These are phyloP conservation scores for Globisporangium acanthophoron DNA, from an alignment of 352 stramenopile species.

Conservation along the genomic window DNA sequence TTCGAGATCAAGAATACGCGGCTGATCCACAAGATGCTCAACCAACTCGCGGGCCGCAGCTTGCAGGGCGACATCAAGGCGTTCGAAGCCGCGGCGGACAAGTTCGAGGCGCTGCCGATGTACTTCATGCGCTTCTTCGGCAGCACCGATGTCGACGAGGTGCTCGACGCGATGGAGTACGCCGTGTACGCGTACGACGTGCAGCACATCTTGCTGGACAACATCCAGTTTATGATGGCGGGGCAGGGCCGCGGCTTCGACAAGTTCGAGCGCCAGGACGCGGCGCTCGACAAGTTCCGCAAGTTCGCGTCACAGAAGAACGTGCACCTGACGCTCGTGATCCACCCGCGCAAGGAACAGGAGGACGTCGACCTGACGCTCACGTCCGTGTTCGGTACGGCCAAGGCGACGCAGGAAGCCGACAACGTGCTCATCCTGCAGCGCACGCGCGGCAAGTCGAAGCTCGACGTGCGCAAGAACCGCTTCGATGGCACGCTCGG, in stretches of 20 bases:
- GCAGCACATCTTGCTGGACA: constrained; percentile 98
- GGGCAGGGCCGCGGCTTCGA: constrained; percentile 79
- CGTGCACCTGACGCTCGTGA: constrained; percentile 98
- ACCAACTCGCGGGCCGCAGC: constrained; percentile 85
- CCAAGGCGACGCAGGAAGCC: constrained; percentile 99
- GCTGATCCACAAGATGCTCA: constrained; percentile 97
- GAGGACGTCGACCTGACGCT: constrained; percentile 91
- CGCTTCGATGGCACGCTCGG: constrained; percentile 91
- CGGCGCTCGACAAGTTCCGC: constrained; percentile 94
- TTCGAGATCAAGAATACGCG: constrained; percentile 99
- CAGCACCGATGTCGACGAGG: constrained; percentile 91
- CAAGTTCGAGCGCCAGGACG: constrained; percentile 91
- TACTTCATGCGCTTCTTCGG: constrained; percentile 99
- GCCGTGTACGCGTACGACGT: constrained; percentile 97
- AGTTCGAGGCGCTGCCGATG: constrained; percentile 94
- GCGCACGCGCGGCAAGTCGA: constrained; percentile 82
- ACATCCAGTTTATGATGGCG: constrained; percentile 99
- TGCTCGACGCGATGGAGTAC: constrained; percentile 99
- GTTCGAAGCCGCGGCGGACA: constrained; percentile 75
- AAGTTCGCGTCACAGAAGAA: constrained; percentile 97
- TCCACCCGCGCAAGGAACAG: constrained; percentile 98
- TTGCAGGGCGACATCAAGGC: constrained; percentile 67
- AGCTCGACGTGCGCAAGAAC: constrained; percentile 97
- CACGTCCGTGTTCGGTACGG: constrained; percentile 96
- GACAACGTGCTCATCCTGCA: constrained; percentile 99